These are phyloP conservation scores for Bothia castanella DNA, from an alignment of 1,284 basidiomycete genomes.

Conservation along the genomic window DNA sequence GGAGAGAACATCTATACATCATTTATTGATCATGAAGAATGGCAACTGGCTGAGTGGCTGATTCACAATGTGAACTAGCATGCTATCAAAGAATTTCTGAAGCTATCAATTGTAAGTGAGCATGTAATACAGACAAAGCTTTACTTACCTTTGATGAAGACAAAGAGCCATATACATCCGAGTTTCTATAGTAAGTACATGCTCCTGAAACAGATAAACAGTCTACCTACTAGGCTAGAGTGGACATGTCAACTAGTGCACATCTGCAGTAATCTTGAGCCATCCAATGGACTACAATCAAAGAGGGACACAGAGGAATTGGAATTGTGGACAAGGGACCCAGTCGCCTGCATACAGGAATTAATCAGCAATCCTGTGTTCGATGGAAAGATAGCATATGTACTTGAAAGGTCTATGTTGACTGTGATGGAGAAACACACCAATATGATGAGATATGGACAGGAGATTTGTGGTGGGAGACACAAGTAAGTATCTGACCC, in stretches of 20 bases:
- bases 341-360: conserved; percentile 31
- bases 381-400: conserved; percentile 14
- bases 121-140: too few species aligned
- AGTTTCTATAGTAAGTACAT: conserved; percentile 14
- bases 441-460: conserved; percentile 29
- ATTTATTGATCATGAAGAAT: conserved; percentile 6
- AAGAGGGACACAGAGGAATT: conserved; percentile 18
- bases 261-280: conserved; percentile 8
- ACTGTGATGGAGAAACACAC: neutral
- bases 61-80: conserved; percentile 3
- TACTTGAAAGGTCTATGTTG: conserved; percentile 18
- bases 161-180: too few species aligned
- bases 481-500: conserved; percentile 28
- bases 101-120: conserved; percentile 13
- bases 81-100: conserved; percentile 5
- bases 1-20: neutral
- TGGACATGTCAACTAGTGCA: conserved; percentile 24
- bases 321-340: conserved; percentile 30
- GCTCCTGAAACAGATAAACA: conserved; percentile 22
- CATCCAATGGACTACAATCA: neutral
- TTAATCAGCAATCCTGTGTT: conserved; percentile 29
- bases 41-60: conserved; percentile 11
- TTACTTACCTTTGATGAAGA: too few species aligned
- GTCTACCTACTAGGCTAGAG: conserved; percentile 18
- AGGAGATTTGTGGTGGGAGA: conserved; percentile 32